Evolutionary conservation across 805 yeast species (phyloP), one percentile per base, ranked within the genome.

Genomic region (Kuraishia molischiana): DNA sequence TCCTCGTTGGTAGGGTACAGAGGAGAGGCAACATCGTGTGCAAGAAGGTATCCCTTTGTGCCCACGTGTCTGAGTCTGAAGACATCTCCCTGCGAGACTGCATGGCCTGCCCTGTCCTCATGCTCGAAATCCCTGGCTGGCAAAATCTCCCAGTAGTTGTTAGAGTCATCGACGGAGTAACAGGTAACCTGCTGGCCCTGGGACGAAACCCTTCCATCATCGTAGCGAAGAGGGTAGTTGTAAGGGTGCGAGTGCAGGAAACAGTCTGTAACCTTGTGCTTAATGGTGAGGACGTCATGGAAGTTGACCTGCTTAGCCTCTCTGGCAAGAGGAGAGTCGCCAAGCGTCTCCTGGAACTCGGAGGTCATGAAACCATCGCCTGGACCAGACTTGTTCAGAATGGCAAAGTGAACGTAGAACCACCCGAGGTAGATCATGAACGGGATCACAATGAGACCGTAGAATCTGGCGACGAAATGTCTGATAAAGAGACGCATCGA

Each of bases 1-100:
- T 92, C 98, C 62, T 87, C 95, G 52, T 89, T 84, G n/a, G 95
- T 84, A 40, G 97, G 82, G 52, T 62, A 81, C 44, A 80, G 66
- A 21, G 98, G 97, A 3, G 97, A 92, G 2, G 96, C 96, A 39
- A 92, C 97, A 56, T 90, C 97, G 54, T 92, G 98, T 17, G 97
- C 75, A 51, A 86, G 70, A 47, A 92, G 64, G 49, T 64, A 81
- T 9, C 95, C 83, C 38, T 85, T 73, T 2, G 97, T 87, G 22
- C 68, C 77, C 36, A 82, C 72, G 53, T 92, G 98, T 58, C 72
- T 77, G 40, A 92, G 65, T 60, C 97, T 82, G 40, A 92, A 66
- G 15, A 71, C 58, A 51, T 85, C 92, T 46, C 85, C 83, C 44
- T 85, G 77, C 44, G 51, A 61, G 28, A 92, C 81, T 4, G 74